Conservation (phyloP, 202 grass and related monocot species). For the Zizania palustris region DNA sequence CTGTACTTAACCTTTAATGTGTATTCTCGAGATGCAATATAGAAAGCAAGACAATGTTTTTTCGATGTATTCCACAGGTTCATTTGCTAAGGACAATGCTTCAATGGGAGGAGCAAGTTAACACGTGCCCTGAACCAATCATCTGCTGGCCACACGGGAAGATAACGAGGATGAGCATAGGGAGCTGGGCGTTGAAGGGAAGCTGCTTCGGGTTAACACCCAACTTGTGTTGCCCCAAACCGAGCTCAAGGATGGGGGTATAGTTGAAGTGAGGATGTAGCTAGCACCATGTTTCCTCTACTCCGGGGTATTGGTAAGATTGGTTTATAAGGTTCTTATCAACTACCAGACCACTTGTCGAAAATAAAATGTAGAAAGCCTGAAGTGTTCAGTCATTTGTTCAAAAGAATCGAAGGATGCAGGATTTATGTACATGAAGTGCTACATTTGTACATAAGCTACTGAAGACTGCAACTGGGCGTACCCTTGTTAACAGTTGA, state of each 20-base stretch:
- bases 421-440: slow-evolving; percentile 30
- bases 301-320: slow-evolving; percentile 21
- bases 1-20: not conserved
- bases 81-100: slow-evolving; percentile 90
- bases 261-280: slow-evolving; percentile 90
- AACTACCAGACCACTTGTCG: slow-evolving; percentile 17
- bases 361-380: slow-evolving; percentile 22
- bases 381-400: slow-evolving; percentile 60
- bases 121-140: slow-evolving; percentile 49
- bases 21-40: not conserved
- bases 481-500: slow-evolving; percentile 23
- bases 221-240: slow-evolving; percentile 81
- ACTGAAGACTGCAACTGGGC: slow-evolving; percentile 26
- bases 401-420: slow-evolving; percentile 38
- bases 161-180: slow-evolving; percentile 86
- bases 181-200: slow-evolving; percentile 86
- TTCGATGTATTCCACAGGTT: slow-evolving; percentile 54
- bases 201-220: slow-evolving; percentile 77
- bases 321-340: slow-evolving; percentile 23
- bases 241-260: slow-evolving; percentile 89
- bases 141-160: slow-evolving; percentile 87
- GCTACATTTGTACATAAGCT: slow-evolving; percentile 45
- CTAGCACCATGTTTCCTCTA: slow-evolving; percentile 5
- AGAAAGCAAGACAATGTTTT: slow-evolving; percentile 14
- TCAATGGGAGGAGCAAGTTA: slow-evolving; percentile 91